Evolutionary conservation across 2,329 filamentous ascomycete genomes (phyloP).

Genomic region (Drechmeria coniospora): DNA sequence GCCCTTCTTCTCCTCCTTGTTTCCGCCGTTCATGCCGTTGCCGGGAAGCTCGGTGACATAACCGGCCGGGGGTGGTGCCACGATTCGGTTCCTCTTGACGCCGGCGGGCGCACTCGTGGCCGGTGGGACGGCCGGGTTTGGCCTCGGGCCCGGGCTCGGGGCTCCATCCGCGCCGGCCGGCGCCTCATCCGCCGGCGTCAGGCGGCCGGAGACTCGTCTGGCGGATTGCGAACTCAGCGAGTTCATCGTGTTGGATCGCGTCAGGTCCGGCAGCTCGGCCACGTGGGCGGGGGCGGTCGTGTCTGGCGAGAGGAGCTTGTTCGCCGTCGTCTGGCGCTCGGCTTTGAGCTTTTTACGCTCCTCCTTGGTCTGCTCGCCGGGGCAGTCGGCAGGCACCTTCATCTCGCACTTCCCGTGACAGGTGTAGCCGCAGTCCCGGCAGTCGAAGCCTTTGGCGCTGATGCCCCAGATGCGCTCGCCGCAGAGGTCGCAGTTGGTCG

Average conservation of each 20-base stretch:
- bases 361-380: constrained; percentile 84
- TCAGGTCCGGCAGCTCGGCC: constrained; percentile 52
- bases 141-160: constrained; percentile 10
- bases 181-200: constrained; percentile 36
- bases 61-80: constrained; percentile 73
- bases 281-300: constrained; percentile 26
- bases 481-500: constrained; percentile 94
- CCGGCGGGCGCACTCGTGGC: constrained; percentile 13
- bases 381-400: constrained; percentile 93
- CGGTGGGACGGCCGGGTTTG: constrained; percentile 13
- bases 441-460: constrained; percentile 92
- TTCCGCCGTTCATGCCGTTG: constrained; percentile 26
- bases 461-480: constrained; percentile 95
- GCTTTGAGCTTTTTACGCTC: constrained; percentile 88
- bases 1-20: constrained; percentile 41
- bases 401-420: constrained; percentile 98
- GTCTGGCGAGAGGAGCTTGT: constrained; percentile 36
- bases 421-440: constrained; percentile 90
- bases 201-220: constrained; percentile 28
- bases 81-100: constrained; percentile 52
- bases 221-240: constrained; percentile 76
- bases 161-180: constrained; percentile 8
- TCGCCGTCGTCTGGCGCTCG: constrained; percentile 67
- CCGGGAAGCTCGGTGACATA: constrained; percentile 59
- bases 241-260: constrained; percentile 74